phyloP scores from a whole-genome alignment of 2,329 filamentous ascomycete genomes.

The Pseudodiploospora longispora region DNA sequence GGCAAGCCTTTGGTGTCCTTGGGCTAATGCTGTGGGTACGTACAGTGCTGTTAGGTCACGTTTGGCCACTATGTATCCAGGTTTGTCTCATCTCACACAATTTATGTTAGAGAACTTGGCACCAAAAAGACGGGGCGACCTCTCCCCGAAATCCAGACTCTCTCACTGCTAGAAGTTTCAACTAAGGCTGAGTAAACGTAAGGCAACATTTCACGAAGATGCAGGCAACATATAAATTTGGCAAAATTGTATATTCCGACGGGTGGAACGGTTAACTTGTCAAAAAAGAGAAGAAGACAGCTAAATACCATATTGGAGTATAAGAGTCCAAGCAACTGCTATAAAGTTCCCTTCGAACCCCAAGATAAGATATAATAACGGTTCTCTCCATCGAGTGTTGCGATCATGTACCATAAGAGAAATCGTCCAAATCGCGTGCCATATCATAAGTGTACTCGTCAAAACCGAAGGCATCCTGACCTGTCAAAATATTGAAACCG shows the following conservation, averaged over 20 bases:
- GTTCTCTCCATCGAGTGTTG: slow-evolving; percentile 20
- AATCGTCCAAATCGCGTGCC: slow-evolving; percentile 31
- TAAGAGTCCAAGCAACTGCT: slow-evolving; percentile 19
- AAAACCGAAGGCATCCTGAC: slow-evolving; percentile 16
- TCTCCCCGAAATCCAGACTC: too few species aligned
- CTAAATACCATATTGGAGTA: slow-evolving; percentile 18
- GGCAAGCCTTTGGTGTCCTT: too few species aligned
- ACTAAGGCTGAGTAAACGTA: too few species aligned
- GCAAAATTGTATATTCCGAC: slow-evolving; percentile 14
- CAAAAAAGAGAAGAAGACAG: slow-evolving; percentile 19
- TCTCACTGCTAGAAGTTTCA: too few species aligned
- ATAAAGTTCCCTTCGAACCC: slow-evolving; percentile 18
- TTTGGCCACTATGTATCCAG: too few species aligned
- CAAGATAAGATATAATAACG: slow-evolving; percentile 17
- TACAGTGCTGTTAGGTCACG: too few species aligned
- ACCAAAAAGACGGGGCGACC: too few species aligned
- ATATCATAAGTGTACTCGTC: slow-evolving; percentile 30
- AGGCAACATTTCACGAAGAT: too few species aligned
- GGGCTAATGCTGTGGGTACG: too few species aligned
- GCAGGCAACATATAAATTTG: too few species aligned
- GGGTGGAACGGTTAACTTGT: slow-evolving; percentile 23
- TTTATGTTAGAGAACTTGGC: too few species aligned
- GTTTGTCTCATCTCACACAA: too few species aligned
- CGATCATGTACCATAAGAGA: slow-evolving; percentile 29
- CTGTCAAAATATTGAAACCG: slow-evolving; percentile 16